Percentiles rank a stretch among this genome's conserved stretches.
These are phyloP conservation scores for Kandelia obovata DNA, from an alignment of 345 rosid species.

Conservation along the genomic window DNA sequence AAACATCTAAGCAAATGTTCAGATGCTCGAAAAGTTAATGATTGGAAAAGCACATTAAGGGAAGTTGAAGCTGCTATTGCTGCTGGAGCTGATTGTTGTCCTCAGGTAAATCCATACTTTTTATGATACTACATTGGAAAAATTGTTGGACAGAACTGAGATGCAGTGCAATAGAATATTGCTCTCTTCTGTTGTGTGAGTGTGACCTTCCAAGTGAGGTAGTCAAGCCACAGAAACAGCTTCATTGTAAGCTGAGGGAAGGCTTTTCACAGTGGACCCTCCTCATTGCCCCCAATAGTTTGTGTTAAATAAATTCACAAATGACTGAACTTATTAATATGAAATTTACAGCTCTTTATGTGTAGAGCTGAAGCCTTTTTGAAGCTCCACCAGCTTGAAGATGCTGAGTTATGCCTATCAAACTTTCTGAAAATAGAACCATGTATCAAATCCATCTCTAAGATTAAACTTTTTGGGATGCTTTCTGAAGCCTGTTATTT, in stretches of 20 bases:
- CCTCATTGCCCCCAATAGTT: neutral
- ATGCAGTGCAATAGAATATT: no score
- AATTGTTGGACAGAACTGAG: neutral
- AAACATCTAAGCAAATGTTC: slow-evolving; percentile 65
- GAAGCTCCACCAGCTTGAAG: slow-evolving; percentile 80
- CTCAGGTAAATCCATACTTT: slow-evolving; percentile 52
- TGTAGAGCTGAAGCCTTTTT: slow-evolving; percentile 93
- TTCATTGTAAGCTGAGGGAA: neutral
- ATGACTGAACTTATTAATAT: slow-evolving; percentile 34
- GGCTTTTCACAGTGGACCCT: neutral
- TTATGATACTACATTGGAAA: slow-evolving; percentile 2
- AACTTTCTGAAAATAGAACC: slow-evolving; percentile 50
- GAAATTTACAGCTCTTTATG: slow-evolving; percentile 80
- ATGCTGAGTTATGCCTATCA: slow-evolving; percentile 52
- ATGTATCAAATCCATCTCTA: slow-evolving; percentile 32
- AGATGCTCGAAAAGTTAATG: slow-evolving; percentile 62
- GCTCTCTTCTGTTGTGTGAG: neutral
- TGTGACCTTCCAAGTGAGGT: neutral
- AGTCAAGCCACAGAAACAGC: neutral
- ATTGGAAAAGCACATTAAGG: slow-evolving; percentile 66
- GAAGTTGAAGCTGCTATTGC: slow-evolving; percentile 69
- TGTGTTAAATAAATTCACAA: slow-evolving; percentile 1
- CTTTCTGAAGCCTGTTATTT: slow-evolving; percentile 65
- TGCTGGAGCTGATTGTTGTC: slow-evolving; percentile 81
- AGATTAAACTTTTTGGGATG: slow-evolving; percentile 67